Evolutionary conservation across 75 land plant genomes (phyloP), one percentile per base, ranked within the genome.

Genomic region (Pinus tabuliformis): DNA sequence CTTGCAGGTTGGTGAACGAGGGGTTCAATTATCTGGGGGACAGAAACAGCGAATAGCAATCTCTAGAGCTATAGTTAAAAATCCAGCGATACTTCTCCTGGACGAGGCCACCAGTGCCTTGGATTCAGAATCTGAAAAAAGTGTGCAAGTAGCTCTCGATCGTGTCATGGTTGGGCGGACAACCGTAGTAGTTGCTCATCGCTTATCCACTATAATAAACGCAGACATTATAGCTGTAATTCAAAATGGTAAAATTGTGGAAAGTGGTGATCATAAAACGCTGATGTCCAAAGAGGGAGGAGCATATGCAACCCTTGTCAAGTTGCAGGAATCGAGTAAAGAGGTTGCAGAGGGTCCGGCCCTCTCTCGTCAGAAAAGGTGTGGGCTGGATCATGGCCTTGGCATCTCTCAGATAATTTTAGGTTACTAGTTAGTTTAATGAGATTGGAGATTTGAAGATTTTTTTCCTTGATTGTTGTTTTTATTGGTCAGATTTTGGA

Each of bases 81-180:
- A 97, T 73, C 99, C 99, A 0, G 85, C 91, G 26, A 88, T 97
- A 56, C 89, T 97, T 54, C 82, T 97, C 17, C 79, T 97, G 45
- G 99, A 97, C 79, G 98, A 97, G 72, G 98, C 98, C 5, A 97
- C 99, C 16, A 89, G 95, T 76, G 97, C 98, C 37, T 87, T 97
- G 11, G 99, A 97, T 83, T 82, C 93, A 1, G 95, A 89, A 64
- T 94, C 98, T 0, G 97, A 97, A 82, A 92, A 93, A 78, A 79
- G 89, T 33, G 98, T 97, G 22, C 98, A 95, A 64, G 89, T 94
- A 77, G 99, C 99, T 5, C 84, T 97, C 1, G 95, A 97, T 77
- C 83, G 89, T 13, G 91, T 97, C n/a, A 94, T 94, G 92, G 89
- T 95, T 49, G 99, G 99, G 3, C 74, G 99, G 33, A 90, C 99